Evolutionary conservation across 495 filamentous ascomycete genomes (phyloP), one percentile per base, ranked within the genome.

Genomic region (Pyrenula aspistea): DNA sequence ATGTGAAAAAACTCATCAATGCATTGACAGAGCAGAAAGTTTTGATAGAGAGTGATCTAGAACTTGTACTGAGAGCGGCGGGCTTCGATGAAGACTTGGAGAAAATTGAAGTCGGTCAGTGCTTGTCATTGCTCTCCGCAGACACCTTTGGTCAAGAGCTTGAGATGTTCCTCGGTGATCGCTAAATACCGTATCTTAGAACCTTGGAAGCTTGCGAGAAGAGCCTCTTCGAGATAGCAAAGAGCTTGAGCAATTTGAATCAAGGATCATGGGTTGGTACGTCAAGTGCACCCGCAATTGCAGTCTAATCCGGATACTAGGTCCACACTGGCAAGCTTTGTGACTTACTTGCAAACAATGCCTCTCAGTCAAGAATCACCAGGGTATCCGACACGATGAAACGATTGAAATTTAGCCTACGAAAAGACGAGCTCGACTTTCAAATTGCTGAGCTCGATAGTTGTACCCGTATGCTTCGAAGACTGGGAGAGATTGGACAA

Each of bases 11-110:
- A 42, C 23, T 59, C 12, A 48, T 59, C 15, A 19, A 53, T n/a
- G 58, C 55, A 24, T 49, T 59, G n/a, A 21, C 42, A 57, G 55
- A 59, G 55, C 58, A 59, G 12, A 57, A 53, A 0, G 24, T 47
- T 10, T 47, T 22, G 11, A 51, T 59, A 1, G 55, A 56, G 49
- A 31, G 48, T 12, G 58, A 59, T 25, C 23, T 59, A n/a, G 11
- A 48, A n/a, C 22, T 58, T 42, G 31, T 42, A 8, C 15, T 15
- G 31, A 42, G 31, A 42, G 31, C 31, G 8, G 31, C 31, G 4
- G 31, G 31, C 31, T 42, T 42, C 31, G 31, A 42, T 15, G 31
- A 15, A 42, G 31, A 42, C 31, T 42, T 42, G 31, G 31, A 42
- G 31, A 42, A 42, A 42, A 42, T 42, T 15, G 31, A 42, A 42